Evolutionary conservation across 768 basidiomycete species (phyloP).

Genomic region (Hemileccinum impolitum): DNA sequence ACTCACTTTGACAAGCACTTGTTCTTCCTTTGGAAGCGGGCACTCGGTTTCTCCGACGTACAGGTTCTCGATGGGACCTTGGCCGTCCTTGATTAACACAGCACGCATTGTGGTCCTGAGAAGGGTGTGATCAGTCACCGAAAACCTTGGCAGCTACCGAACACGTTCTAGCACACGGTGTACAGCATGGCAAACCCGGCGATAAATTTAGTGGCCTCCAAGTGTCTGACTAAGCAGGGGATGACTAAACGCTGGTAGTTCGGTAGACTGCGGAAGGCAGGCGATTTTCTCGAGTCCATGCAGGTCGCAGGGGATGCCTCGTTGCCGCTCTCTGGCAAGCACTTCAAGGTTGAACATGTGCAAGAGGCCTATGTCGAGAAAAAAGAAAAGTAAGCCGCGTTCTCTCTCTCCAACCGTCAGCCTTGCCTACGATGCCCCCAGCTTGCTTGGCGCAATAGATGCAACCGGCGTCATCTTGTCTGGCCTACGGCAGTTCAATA

Average conservation of each 20-base stretch:
- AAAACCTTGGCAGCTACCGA: background rate
- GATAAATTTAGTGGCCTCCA: too few species aligned
- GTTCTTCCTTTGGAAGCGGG: constrained; percentile 51
- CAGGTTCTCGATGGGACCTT: constrained; percentile 73
- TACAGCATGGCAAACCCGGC: constrained; percentile 1
- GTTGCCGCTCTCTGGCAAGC: constrained; percentile 18
- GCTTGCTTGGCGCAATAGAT: constrained; percentile 72
- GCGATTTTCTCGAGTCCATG: constrained; percentile 15
- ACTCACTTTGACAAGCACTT: constrained; percentile 79
- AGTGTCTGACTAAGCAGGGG: constrained; percentile 18
- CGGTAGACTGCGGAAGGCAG: constrained; percentile 10
- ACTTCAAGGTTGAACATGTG: constrained; percentile 62
- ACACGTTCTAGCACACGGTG: background rate
- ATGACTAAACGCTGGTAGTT: background rate
- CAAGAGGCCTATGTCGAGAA: constrained; percentile 74
- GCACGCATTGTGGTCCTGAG: constrained; percentile 58
- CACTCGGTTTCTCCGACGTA: constrained; percentile 70
- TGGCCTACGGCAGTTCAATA: constrained; percentile 78
- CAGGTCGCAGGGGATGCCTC: constrained; percentile 9
- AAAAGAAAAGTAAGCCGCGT: constrained; percentile 63
- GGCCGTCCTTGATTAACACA: constrained; percentile 70
- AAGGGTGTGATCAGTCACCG: too few species aligned
- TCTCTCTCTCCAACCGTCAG: background rate
- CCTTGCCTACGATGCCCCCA: constrained; percentile 2
- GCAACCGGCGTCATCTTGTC: constrained; percentile 63